A percentile compares a stretch with the other conserved stretches of the same genome.
phyloP scores from a whole-genome alignment of 2,329 filamentous ascomycete species.

The Aspergillus brasiliensis region DNA sequence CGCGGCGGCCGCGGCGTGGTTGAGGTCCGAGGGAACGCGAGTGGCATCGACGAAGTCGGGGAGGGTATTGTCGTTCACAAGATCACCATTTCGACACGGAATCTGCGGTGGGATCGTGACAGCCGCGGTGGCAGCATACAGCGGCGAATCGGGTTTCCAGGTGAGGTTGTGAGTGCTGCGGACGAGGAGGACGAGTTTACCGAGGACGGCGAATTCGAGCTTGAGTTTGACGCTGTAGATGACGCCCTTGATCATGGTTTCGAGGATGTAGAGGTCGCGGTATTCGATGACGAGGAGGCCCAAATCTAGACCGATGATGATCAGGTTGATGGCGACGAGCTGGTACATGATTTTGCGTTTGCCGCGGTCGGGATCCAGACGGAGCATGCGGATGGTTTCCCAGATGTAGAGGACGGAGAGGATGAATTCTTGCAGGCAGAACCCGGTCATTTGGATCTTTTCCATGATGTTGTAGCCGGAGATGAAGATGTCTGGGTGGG shows the following conservation, averaged over 20 bases:
- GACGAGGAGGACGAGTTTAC: constrained; percentile 48
- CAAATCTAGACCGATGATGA: constrained; percentile 51
- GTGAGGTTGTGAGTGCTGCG: constrained; percentile 29
- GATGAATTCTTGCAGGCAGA: constrained; percentile 59
- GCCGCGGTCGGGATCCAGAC: constrained; percentile 45
- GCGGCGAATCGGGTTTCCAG: constrained; percentile 41
- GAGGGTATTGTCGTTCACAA: constrained; percentile 23
- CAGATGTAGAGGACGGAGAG: constrained; percentile 58
- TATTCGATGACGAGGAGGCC: constrained; percentile 48
- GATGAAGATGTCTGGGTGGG: constrained; percentile 26
- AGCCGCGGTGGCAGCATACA: constrained; percentile 4
- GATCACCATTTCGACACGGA: too few relatives aligned
- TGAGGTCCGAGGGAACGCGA: constrained; percentile 46
- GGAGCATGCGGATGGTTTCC: constrained; percentile 56
- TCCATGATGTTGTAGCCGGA: constrained; percentile 52
- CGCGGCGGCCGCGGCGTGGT: constrained; percentile 34
- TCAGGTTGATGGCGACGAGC: constrained; percentile 51
- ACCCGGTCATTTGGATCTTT: constrained; percentile 59
- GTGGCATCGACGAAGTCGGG: constrained; percentile 50
- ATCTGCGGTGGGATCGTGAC: not conserved
- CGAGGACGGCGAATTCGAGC: constrained; percentile 53
- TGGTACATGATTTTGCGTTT: constrained; percentile 53
- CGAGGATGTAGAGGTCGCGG: constrained; percentile 48
- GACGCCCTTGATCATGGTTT: constrained; percentile 50
- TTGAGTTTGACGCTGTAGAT: constrained; percentile 54